Evolutionary conservation across 495 filamentous ascomycete species (phyloP).

Genomic region (Apodospora peruviana): DNA sequence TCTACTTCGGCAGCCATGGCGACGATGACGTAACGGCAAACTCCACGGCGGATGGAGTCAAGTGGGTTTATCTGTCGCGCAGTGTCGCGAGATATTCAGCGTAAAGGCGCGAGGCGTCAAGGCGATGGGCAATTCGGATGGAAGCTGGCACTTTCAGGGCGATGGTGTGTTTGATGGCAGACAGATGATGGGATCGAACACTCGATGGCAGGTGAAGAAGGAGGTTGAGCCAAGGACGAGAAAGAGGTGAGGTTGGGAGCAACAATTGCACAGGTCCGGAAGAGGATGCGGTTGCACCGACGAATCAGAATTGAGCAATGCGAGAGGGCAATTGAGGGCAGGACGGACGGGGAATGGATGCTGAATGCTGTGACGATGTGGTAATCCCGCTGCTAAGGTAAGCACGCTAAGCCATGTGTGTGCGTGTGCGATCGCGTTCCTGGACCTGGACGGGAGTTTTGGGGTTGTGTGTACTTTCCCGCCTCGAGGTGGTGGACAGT

Average conservation of each 20-base stretch:
- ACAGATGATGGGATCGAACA: background rate
- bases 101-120: background rate
- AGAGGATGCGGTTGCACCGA: slow-evolving; percentile 15
- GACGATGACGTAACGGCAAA: slow-evolving; percentile 39
- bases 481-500: too few relatives aligned
- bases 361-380: background rate
- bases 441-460: too few relatives aligned
- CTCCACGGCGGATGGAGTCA: slow-evolving; percentile 3
- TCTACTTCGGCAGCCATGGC: slow-evolving; percentile 31
- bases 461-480: too few relatives aligned
- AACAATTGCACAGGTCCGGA: slow-evolving; percentile 12
- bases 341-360: background rate
- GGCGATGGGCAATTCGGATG: background rate
- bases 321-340: background rate
- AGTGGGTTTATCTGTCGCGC: background rate
- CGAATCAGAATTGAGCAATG: slow-evolving; percentile 14
- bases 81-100: background rate
- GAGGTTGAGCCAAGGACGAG: slow-evolving; percentile 2
- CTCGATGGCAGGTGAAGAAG: slow-evolving; percentile 1
- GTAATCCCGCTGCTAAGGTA: background rate
- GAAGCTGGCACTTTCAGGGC: background rate
- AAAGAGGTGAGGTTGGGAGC: slow-evolving; percentile 9
- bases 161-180: background rate
- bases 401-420: too few relatives aligned
- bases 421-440: too few relatives aligned